phyloP scores from a whole-genome alignment of 169 alveolate genomes.

The Plasmodium falciparum region DNA sequence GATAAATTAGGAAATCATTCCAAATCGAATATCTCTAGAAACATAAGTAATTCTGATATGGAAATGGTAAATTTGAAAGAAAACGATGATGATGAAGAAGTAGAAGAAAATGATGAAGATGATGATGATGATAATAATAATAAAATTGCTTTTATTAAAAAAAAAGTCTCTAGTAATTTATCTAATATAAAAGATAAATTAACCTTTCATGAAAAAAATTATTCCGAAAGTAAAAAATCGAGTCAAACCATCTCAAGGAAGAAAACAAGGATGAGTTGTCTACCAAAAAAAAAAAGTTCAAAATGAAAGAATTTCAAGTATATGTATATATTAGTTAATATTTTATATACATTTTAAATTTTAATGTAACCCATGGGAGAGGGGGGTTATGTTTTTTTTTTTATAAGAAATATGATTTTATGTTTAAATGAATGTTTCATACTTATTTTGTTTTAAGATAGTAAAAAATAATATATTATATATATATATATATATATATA shows the following conservation, averaged over 20 bases:
- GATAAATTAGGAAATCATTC: neutral
- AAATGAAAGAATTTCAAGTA: neutral
- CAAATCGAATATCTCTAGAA: too few relatives aligned
- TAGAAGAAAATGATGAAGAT: neutral
- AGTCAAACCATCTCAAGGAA: neutral
- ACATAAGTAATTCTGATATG: too few relatives aligned
- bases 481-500: too few relatives aligned
- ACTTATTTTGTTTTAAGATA: too few relatives aligned
- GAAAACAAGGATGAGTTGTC: conserved; percentile 18
- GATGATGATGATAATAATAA: neutral
- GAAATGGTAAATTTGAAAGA: neutral
- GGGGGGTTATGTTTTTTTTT: too few relatives aligned
- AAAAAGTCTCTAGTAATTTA: neutral
- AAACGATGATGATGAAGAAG: neutral
- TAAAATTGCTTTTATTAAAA: conserved; percentile 19
- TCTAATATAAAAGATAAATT: conserved; percentile 9
- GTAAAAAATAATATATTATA: too few relatives aligned
- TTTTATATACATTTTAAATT: neutral
- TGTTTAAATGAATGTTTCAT: too few relatives aligned
- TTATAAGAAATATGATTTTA: too few relatives aligned
- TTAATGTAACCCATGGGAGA: neutral
- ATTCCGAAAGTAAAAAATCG: neutral
- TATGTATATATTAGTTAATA: neutral
- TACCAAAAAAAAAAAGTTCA: conserved; percentile 8
- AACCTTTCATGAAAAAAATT: conserved; percentile 3